Evolutionary conservation across 129 eudicot genomes (phyloP).

Genomic region (Gnaphalium uliginosum): DNA sequence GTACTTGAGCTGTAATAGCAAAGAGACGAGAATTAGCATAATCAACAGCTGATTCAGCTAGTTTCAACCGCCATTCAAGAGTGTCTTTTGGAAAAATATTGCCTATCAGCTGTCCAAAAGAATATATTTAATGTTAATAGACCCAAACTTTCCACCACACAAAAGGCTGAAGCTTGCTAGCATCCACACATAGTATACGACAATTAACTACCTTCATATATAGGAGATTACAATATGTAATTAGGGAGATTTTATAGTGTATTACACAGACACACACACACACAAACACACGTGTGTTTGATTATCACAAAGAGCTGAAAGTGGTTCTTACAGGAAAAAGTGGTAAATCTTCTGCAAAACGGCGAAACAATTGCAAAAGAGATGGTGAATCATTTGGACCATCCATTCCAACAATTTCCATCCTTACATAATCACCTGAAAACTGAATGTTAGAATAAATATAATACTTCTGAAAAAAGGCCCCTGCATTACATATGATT

Average conservation of each 20-base stretch:
- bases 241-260: no score
- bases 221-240: no score
- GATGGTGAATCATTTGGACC: constrained; percentile 6
- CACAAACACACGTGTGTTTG: no score
- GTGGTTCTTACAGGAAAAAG: constrained; percentile 17
- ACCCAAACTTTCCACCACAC: no score
- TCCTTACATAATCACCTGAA: constrained; percentile 73
- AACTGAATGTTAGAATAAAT: neutral
- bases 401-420: constrained; percentile 52
- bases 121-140: neutral
- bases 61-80: constrained; percentile 48
- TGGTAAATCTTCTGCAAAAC: neutral
- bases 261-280: no score
- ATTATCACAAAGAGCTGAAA: no score
- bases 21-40: constrained; percentile 57
- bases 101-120: neutral
- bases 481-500: no score
- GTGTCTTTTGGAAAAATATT: constrained; percentile 36
- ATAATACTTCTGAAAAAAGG: neutral
- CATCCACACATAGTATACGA: no score
- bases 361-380: neutral
- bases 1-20: constrained; percentile 46
- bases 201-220: no score
- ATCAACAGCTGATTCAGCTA: constrained; percentile 51
- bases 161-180: no score